Evolutionary conservation across 2,329 filamentous ascomycete species (phyloP), one percentile per base, ranked within the genome.

Genomic region (Fusarium goolgardi): DNA sequence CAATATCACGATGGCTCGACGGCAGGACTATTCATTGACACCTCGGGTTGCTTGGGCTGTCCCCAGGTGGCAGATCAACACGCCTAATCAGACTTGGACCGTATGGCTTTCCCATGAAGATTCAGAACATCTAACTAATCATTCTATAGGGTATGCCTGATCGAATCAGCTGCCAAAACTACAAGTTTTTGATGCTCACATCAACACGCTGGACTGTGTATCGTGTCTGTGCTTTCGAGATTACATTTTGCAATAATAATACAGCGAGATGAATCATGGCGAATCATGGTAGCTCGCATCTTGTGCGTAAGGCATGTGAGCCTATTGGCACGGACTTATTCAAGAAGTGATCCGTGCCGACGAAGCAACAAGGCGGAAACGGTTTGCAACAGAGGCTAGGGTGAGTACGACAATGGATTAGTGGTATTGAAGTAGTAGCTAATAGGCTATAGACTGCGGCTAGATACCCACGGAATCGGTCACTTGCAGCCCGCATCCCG

Each of bases 201-300:
- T 68, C 3, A 52, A 62, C 15, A 69, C 55, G 49, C 6, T 69
- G 13, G 60, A 62, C 8, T 68, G 60, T n/a, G 58, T 62, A 23
- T 51, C 44, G 3, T 66, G 60, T 56, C 65, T 52, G 0, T 57
- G 51, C 21, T 62, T 69, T 4, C 16, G 52, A 27, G 47, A 55
- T 16, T 58, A 69, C 9, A 31, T 54, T 4, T 57, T 62, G n/a
- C n/a, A n/a, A 3, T 52, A 66, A 29, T 29, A 11, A 10, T 55
- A 47, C 6, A 52, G 40, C 1, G 52, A 69, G 21, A 57, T 52
- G 60, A 56, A 69, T 3, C 60, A 61, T 3, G 65, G 65, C 2
- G 60, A 57, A 4, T 5, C 69, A 1, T 40, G 61, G 3, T 69
- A 52, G 40, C 49, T 68, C 13, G 43, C 59, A 0, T 60, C 65